Evolutionary conservation across 1,284 basidiomycete genomes (phyloP), one percentile per base, ranked within the genome.

Genomic region (Bondarzewia mesenterica): DNA sequence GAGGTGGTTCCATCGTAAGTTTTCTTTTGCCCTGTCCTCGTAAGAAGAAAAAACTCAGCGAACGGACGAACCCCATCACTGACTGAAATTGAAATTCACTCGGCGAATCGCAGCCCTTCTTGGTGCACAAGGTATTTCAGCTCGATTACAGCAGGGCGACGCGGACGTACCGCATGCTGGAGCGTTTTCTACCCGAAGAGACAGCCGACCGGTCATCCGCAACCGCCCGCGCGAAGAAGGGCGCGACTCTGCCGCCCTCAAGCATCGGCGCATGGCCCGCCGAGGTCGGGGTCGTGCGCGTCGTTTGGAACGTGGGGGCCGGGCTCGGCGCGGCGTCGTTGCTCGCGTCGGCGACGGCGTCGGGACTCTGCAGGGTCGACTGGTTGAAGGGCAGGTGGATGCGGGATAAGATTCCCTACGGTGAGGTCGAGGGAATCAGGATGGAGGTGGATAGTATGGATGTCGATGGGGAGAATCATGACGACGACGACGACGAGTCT

Each of bases 331-430:
- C 74, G 1, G 80, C 84, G 1, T 76, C 78, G 0, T 60, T 92
- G 57, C 65, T 94, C 20, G 92, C 88, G 4, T 85, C 82, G 20
- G 85, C 81, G 0, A 89, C 84, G 4, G 89, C 79, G 2, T 81
- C 81, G n/a, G 93, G 93, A 1, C 64, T 96, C 15, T 92, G 88
- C 57, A 70, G 93, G 42, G 73, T 97, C 4, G 93, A 96, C 59
- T 78, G 79, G 58, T 57, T 93, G 16, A 65, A 73, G 57, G 89
- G 89, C 12, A 65, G 78, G 52, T 89, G 80, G 75, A 67, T 77
- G 46, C 75, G 71, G 40, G 79, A 76, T 39, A 73, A 69, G 54
- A 62, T 80, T 10, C 84, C 85, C 4, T 89, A 87, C 64, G 69
- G 70, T 26, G 70, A 74, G 38, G 61, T 78, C 16, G 63, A 71